Evolutionary conservation across 768 basidiomycete species (phyloP), one percentile per base, ranked within the genome.

Genomic region (Pisolithus microcarpus): DNA sequence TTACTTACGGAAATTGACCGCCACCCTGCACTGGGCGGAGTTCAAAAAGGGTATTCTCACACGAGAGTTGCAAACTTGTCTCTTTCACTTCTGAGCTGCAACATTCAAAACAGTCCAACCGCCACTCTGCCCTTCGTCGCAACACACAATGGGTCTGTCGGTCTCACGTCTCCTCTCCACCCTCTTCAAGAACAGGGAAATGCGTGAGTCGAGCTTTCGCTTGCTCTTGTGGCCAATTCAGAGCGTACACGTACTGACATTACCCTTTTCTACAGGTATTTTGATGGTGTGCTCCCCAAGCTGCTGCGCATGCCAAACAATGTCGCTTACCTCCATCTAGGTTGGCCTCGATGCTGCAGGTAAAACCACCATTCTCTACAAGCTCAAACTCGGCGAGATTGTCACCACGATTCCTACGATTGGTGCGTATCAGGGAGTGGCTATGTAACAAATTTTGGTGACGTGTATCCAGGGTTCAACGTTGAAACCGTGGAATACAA

Each of bases 401-500:
- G 96, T 99, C 70, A 98, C 96, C 59, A 99, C 96, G 58, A 99
- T 99, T 71, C 96, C 96, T 55, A 98, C 96, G 67, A 98, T 99
- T 74, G 95, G 95, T 94, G 63, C 66, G 86, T 76, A 54, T 55
- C 54, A 50, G 53, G 53, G 51, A 43, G 38, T 38, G 38, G 42
- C 43, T 23, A 39, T 36, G 10, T 36, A 16, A 28, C 18, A 23
- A 7, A 28, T 43, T 34, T 34, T 53, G 53, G 49, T 57, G 46
- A 61, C 64, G 52, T 61, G 26, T 50, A 54, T 38, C 21, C 58
- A 97, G 96, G 96, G 53, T 99, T 99, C 80, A 99, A 99, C 69
- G 96, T 99, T 61, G 96, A 99, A 80, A 98, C 96, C 55, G 96
- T 99, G 60, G 95, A 98, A 72, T 98, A 99, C 77, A 98, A 97